Conservation (phyloP, 352 stramenopile species). For the Pythium volutum region DNA sequence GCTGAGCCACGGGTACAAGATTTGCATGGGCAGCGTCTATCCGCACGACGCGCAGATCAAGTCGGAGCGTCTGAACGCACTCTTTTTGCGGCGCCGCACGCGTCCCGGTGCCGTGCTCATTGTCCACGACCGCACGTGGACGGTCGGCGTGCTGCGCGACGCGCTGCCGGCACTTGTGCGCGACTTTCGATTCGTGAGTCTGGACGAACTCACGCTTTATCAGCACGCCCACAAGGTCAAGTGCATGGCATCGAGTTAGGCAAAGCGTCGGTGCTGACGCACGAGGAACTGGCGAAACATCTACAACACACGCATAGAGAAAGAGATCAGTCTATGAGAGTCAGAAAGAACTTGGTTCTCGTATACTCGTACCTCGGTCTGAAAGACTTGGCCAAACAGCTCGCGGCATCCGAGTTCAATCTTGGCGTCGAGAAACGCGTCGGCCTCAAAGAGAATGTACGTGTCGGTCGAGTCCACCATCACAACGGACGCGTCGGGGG, state of each 20-base stretch:
- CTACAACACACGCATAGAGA: slow-evolving; percentile 24
- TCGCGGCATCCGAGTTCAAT: slow-evolving; percentile 72
- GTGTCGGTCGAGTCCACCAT: slow-evolving; percentile 16
- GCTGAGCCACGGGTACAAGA: slow-evolving; percentile 72
- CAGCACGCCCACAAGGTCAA: slow-evolving; percentile 29
- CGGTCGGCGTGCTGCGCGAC: slow-evolving; percentile 59
- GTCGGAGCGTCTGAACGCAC: slow-evolving; percentile 60
- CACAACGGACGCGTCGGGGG: not conserved
- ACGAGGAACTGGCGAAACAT: slow-evolving; percentile 56
- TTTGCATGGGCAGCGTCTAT: slow-evolving; percentile 85
- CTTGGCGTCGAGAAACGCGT: slow-evolving; percentile 58
- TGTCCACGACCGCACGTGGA: slow-evolving; percentile 82
- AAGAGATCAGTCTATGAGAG: not conserved
- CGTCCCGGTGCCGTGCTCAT: slow-evolving; percentile 77
- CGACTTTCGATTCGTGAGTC: slow-evolving; percentile 63
- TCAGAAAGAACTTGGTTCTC: not conserved
- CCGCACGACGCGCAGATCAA: slow-evolving; percentile 85
- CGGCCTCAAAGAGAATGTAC: slow-evolving; percentile 56
- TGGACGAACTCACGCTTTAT: slow-evolving; percentile 49
- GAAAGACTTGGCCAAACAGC: slow-evolving; percentile 76
- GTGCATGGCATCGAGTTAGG: not conserved
- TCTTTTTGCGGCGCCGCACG: slow-evolving; percentile 52
- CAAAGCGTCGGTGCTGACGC: slow-evolving; percentile 46
- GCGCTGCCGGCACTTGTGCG: slow-evolving; percentile 50
- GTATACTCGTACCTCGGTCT: slow-evolving; percentile 44